These are phyloP conservation scores for Hibiscus tridactylites DNA, from an alignment of 345 rosid species.

Conservation along the genomic window DNA sequence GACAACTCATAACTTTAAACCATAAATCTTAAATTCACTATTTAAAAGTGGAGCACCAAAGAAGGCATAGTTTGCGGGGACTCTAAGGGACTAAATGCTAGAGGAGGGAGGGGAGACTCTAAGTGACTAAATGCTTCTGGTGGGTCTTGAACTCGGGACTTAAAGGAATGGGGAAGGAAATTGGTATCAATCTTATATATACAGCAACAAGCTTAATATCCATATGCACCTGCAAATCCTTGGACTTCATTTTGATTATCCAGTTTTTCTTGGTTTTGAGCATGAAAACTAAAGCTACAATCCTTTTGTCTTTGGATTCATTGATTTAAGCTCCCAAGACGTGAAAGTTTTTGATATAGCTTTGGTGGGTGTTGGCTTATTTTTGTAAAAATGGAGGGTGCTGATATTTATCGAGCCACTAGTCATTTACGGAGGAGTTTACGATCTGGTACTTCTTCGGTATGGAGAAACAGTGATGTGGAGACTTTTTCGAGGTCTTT, in stretches of 20 bases:
- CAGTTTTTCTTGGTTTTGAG: background rate
- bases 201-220: too few relatives aligned
- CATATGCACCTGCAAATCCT: too few relatives aligned
- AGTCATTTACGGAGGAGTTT: slow-evolving; percentile 25
- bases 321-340: background rate
- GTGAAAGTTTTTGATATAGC: background rate
- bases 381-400: slow-evolving; percentile 20
- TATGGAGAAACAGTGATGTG: slow-evolving; percentile 29
- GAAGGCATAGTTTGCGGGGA: too few relatives aligned
- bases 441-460: slow-evolving; percentile 10
- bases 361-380: background rate
- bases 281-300: background rate
- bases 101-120: too few relatives aligned
- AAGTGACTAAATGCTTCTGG: too few relatives aligned
- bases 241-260: background rate
- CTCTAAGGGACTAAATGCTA: too few relatives aligned
- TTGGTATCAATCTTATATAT: too few relatives aligned
- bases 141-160: too few relatives aligned
- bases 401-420: slow-evolving; percentile 32
- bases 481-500: slow-evolving; percentile 55
- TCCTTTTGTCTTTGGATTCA: background rate
- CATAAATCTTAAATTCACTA: too few relatives aligned
- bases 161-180: too few relatives aligned
- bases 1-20: too few relatives aligned
- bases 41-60: too few relatives aligned